Evolutionary conservation across 345 rosid species (phyloP).

Genomic region (Hirschfeldia incana): DNA sequence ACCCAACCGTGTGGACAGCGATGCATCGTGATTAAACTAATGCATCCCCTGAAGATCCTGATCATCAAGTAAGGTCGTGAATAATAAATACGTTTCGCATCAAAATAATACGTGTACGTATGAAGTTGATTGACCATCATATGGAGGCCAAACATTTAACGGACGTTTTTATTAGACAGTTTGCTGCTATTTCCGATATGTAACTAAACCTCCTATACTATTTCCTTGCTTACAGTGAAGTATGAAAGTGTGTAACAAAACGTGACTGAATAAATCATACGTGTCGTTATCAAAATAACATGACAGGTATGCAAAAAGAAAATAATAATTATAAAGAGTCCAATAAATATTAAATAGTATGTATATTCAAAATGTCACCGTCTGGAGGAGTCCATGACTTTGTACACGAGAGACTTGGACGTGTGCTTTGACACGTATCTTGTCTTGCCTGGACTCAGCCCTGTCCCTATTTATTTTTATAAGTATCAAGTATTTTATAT

Average conservation of each 20-base stretch:
- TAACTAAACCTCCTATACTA: background rate
- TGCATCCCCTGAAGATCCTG: background rate
- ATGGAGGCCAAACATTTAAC: background rate
- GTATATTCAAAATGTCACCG: conserved; percentile 28
- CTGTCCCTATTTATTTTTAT: background rate
- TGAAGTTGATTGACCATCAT: conserved; percentile 18
- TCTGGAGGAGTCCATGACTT: conserved; percentile 21
- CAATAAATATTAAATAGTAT: background rate
- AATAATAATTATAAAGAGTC: background rate
- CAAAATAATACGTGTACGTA: background rate
- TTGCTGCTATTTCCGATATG: background rate
- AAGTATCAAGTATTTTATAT: background rate
- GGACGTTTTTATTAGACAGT: background rate
- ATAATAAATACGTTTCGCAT: background rate
- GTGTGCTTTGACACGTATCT: conserved; percentile 39
- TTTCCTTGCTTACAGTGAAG: background rate
- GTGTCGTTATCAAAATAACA: conserved; percentile 29
- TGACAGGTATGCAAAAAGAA: background rate
- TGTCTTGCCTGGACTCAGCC: conserved; percentile 33
- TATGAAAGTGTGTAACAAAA: conserved; percentile 7
- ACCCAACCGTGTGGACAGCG: conserved; percentile 47
- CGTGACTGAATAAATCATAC: conserved; percentile 5
- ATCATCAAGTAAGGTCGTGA: conserved; percentile 19
- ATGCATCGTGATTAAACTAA: conserved; percentile 33
- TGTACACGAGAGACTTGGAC: conserved; percentile 39